phyloP scores from a whole-genome alignment of 2,329 filamentous ascomycete genomes.

The Stagonosporopsis chrysanthemi region DNA sequence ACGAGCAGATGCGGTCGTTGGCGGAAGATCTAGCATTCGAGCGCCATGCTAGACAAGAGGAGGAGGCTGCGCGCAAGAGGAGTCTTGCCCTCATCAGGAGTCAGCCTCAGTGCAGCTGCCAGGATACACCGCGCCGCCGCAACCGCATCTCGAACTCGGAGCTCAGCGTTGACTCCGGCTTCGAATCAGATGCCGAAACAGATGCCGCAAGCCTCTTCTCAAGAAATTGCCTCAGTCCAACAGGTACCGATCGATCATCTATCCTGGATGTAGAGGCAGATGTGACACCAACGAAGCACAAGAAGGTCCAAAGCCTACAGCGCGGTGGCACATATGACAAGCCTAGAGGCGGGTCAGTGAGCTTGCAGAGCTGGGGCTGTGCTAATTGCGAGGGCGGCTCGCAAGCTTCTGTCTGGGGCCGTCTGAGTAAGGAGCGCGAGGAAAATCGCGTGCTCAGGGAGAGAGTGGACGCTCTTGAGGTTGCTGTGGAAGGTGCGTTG shows the following conservation, averaged over 20 bases:
- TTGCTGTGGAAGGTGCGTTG: conserved; percentile 64
- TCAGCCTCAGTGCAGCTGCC: conserved; percentile 28
- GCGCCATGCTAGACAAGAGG: conserved; percentile 43
- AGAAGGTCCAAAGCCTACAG: conserved; percentile 42
- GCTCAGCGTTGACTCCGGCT: conserved; percentile 62
- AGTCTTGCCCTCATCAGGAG: conserved; percentile 41
- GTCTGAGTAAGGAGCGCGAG: conserved; percentile 59
- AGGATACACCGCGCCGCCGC: conserved; percentile 33
- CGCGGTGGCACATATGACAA: conserved; percentile 48
- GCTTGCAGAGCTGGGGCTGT: conserved; percentile 43
- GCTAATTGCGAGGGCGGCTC: conserved; percentile 48
- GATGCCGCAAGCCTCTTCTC: conserved; percentile 53
- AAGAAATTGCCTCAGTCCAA: conserved; percentile 49
- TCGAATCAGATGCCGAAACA: conserved; percentile 65
- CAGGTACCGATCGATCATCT: conserved; percentile 45
- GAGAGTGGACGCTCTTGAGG: conserved; percentile 62
- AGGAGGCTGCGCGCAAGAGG: conserved; percentile 45
- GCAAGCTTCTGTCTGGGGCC: conserved; percentile 59
- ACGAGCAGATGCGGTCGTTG: conserved; percentile 58
- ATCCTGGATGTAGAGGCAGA: conserved; percentile 46
- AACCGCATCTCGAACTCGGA: conserved; percentile 47
- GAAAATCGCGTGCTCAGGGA: conserved; percentile 63
- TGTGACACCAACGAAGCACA: conserved; percentile 39
- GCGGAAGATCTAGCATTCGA: conserved; percentile 47
- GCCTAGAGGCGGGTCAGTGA: conserved; percentile 51